Evolutionary conservation across 2,329 filamentous ascomycete species (phyloP), one percentile per base, ranked within the genome.

Genomic region (Cladosporium sp.): DNA sequence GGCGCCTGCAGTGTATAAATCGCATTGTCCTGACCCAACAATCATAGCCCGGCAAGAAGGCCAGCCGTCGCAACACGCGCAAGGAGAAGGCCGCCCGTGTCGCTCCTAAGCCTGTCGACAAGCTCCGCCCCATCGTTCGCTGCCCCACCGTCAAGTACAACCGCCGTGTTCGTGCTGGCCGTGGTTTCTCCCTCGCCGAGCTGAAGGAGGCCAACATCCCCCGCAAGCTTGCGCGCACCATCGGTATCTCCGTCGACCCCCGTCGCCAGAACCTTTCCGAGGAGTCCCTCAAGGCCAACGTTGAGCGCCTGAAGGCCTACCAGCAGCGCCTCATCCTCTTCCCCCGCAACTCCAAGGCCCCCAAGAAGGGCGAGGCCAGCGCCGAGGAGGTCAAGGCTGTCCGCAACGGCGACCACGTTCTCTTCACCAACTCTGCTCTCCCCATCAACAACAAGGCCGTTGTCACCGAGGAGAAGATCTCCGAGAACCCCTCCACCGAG

Each of bases 111-210:
- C 95, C 95, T 76, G 91, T 97, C 83, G 95, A 99, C 88, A 93
- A 92, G 84, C 88, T 99, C 80, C 90, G 93, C 81, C 95, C 95
- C 74, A 85, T 98, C 83, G 94, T 99, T 77, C 91, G 93, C 86
- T 98, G 94, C 90, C 94, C 95, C 80, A 94, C 92, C 78, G 84
- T 97, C 87, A 97, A 96, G 88, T 78, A 99, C 89, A 99, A 99
- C 92, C 93, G 95, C 81, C 93, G 93, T 81, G 91, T 96, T 80
- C 91, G 95, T 81, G 89, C 92, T 80, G 95, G 95, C 83, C 93
- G 95, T 87, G 95, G 95, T 82, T 99, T 99, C 91, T 92, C 94
- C 77, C 87, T 98, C 75, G 87, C 89, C 85, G 95, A 99, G 89
- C 88, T 99, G 81, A 99, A 99, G 93, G 95, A 93, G 83, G 95